phyloP scores from a whole-genome alignment of 192 early-diverging fungal genomes.

The Linnemannia hyalina region DNA sequence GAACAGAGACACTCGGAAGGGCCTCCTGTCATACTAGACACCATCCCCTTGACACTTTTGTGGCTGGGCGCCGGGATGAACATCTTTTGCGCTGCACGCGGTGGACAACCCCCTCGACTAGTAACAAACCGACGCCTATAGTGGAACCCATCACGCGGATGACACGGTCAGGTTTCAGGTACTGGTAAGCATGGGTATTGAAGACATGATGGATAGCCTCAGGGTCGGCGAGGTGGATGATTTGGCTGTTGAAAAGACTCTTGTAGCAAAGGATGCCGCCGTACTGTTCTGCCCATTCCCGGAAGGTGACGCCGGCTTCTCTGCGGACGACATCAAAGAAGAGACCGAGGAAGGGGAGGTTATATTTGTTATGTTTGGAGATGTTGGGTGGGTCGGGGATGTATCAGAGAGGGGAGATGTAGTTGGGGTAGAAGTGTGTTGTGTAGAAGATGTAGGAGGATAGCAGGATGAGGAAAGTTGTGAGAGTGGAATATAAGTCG shows the following conservation, averaged over 20 bases:
- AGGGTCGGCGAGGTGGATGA: constrained; percentile 62
- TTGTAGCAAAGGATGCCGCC: constrained; percentile 63
- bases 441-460: constrained; percentile 57
- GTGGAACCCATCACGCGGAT: constrained; percentile 35
- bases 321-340: constrained; percentile 55
- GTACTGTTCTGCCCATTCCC: constrained; percentile 62
- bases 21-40: constrained; percentile 53
- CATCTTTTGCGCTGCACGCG: constrained; percentile 67
- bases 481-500: not conserved
- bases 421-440: constrained; percentile 53
- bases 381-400: constrained; percentile 65
- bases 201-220: constrained; percentile 62
- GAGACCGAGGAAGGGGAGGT: constrained; percentile 58
- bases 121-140: constrained; percentile 55
- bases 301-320: constrained; percentile 57
- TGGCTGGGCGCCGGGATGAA: constrained; percentile 66
- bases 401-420: constrained; percentile 51
- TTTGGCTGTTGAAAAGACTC: constrained; percentile 54
- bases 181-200: constrained; percentile 58
- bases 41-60: constrained; percentile 58
- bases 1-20: constrained; percentile 40
- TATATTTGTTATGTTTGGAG: constrained; percentile 42
- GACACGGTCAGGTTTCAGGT: constrained; percentile 48
- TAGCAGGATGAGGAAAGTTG: constrained; percentile 13
- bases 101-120: constrained; percentile 67